Evolutionary conservation across 176 grass and related monocot genomes (phyloP).

Genomic region (Eragrostis curvula): DNA sequence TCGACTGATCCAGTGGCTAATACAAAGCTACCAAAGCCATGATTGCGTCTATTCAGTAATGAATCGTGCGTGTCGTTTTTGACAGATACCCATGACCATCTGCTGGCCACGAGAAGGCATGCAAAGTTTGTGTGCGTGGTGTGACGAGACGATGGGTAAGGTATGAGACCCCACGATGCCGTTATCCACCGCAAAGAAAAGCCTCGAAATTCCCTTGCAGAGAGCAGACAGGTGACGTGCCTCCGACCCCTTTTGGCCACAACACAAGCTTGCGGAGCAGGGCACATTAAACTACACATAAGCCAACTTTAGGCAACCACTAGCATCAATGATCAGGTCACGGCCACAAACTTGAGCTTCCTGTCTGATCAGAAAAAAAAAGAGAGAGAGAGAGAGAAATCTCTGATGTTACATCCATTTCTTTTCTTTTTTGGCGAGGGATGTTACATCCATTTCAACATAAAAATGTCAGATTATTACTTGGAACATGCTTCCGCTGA

Average conservation of each 20-base stretch:
- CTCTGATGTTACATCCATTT: no score
- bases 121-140: not conserved
- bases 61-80: not conserved
- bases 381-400: no score
- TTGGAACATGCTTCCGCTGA: not conserved
- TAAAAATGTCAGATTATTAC: not conserved
- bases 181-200: slow-evolving; percentile 14
- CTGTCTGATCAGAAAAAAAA: not conserved
- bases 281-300: slow-evolving; percentile 3
- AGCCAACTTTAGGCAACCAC: slow-evolving; percentile 13
- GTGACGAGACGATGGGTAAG: not conserved
- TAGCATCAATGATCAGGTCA: not conserved
- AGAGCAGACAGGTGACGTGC: slow-evolving; percentile 45
- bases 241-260: slow-evolving; percentile 33
- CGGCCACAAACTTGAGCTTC: not conserved
- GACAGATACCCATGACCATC: not conserved
- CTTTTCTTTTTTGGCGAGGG: no score
- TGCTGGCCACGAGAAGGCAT: slow-evolving; percentile 6
- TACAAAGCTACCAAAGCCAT: not conserved
- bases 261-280: slow-evolving; percentile 26
- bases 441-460: no score
- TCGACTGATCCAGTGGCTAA: not conserved
- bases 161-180: not conserved
- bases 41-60: not conserved
- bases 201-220: not conserved